Conservation (phyloP, 2,329 filamentous ascomycete genomes). For the Hypomyces perniciosus region DNA sequence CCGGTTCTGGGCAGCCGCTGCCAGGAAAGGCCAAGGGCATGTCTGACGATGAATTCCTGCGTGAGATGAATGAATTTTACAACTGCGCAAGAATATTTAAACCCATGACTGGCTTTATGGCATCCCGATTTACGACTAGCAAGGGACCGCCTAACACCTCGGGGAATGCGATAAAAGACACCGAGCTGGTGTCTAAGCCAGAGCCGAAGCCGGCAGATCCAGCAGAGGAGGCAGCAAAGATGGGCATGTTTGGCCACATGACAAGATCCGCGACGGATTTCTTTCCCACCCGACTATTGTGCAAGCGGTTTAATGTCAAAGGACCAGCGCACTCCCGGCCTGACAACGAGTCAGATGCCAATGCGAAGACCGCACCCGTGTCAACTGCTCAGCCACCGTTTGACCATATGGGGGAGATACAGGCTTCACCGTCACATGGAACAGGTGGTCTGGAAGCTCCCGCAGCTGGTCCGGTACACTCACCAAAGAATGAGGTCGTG, state of each 20-base stretch:
- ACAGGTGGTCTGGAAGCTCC: neutral
- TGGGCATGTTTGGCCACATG: constrained; percentile 90
- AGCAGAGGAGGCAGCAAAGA: constrained; percentile 75
- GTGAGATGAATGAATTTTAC: constrained; percentile 72
- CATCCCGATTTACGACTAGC: constrained; percentile 79
- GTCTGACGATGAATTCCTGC: constrained; percentile 67
- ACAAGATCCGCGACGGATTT: constrained; percentile 69
- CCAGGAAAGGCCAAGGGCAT: constrained; percentile 41
- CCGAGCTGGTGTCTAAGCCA: constrained; percentile 25
- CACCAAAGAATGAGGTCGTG: neutral
- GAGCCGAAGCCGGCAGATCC: constrained; percentile 50
- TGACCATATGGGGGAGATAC: constrained; percentile 3
- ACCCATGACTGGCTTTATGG: constrained; percentile 88
- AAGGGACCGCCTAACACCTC: constrained; percentile 37
- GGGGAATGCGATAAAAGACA: constrained; percentile 10
- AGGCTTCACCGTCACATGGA: neutral
- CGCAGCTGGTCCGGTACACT: neutral
- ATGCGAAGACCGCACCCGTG: constrained; percentile 3
- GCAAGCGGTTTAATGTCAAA: constrained; percentile 88
- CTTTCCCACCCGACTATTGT: constrained; percentile 76
- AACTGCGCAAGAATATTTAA: constrained; percentile 69
- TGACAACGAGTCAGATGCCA: constrained; percentile 35
- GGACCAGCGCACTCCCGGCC: constrained; percentile 63
- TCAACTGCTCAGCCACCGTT: neutral
- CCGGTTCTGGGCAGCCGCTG: constrained; percentile 40